phyloP scores from a whole-genome alignment of 116 monocot species.

The Zostera marina region DNA sequence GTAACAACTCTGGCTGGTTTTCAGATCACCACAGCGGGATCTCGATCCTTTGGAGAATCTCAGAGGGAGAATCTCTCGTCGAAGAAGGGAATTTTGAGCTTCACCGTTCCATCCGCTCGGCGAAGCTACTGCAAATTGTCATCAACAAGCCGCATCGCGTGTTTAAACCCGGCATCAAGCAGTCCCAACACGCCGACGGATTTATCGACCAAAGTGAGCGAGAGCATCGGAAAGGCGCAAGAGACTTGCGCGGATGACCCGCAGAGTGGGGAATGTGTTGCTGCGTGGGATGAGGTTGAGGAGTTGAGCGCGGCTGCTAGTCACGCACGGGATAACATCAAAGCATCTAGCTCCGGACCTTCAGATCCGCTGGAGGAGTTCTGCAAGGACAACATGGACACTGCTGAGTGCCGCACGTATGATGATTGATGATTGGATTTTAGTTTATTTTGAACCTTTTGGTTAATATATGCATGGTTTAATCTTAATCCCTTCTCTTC shows the following conservation, averaged over 20 bases:
- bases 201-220: constrained; percentile 47
- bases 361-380: constrained; percentile 70
- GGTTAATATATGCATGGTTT: constrained; percentile 2
- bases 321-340: constrained; percentile 58
- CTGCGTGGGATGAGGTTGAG: constrained; percentile 98
- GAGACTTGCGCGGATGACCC: constrained; percentile 47
- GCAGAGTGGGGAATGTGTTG: constrained; percentile 62
- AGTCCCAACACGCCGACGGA: constrained; percentile 36
- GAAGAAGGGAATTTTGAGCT: background rate
- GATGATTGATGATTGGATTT: constrained; percentile 23
- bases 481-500: background rate
- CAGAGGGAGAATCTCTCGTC: background rate
- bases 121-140: background rate
- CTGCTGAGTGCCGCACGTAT: constrained; percentile 90
- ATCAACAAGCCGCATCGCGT: constrained; percentile 8
- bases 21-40: background rate
- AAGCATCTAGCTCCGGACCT: constrained; percentile 6
- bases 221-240: constrained; percentile 82
- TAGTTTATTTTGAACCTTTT: background rate
- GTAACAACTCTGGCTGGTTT: background rate
- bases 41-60: background rate
- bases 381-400: constrained; percentile 90
- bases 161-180: background rate
- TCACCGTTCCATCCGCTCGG: background rate
- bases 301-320: constrained; percentile 96